Base-by-base conservation (phyloP, 257 asterid genomes). In the Galeopsis tetrahit region DNA sequence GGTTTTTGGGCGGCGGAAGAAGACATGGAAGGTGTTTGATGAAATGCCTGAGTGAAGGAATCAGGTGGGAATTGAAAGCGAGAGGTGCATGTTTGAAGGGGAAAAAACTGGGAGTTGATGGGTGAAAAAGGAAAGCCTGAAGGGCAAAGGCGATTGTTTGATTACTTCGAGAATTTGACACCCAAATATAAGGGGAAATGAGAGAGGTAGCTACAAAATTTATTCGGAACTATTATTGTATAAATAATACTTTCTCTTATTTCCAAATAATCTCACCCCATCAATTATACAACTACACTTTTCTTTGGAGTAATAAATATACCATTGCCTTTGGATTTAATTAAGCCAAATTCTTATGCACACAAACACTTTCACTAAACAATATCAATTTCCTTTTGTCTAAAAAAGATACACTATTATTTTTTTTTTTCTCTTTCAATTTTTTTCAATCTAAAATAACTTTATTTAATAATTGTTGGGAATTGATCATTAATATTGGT, bases 1-100 rank as follows among this genome's bases (percentile, higher is more conserved):
- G 73, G 34, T 21, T 75, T 11, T 13, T 15, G 9, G 13, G 68
- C 10, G 10, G 68, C 6, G 28, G 66, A 3, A 15, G 63, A 49
- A n/a, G 56, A 49, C 21, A 15, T n/a, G 3, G 59, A 8, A 14
- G 58, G 31, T 46, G 1, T 72, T 84, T 4, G 80, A 79, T n/a
- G 52, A 13, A 3, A 13, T 10, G 53, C 53, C 5, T 14, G 55
- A 3, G 21, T 48, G 2, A 10, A 6, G 17, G 14, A 1, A 7
- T 15, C 3, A 5, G 5, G 33, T 15, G 33, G 33, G 5, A 2
- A 3, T 10, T 1, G 53, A 17, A 6, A 15, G 28, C 5, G 33
- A 36, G 28, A 6, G 14, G 28, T 31, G 15, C n/a, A 32, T 10
- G 13, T 5, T 14, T 1, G 63, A 13, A 21, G 5, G 11, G 34